Evolutionary conservation across 257 asterid genomes (phyloP).

Genomic region (Nyctanthes arbortristis): DNA sequence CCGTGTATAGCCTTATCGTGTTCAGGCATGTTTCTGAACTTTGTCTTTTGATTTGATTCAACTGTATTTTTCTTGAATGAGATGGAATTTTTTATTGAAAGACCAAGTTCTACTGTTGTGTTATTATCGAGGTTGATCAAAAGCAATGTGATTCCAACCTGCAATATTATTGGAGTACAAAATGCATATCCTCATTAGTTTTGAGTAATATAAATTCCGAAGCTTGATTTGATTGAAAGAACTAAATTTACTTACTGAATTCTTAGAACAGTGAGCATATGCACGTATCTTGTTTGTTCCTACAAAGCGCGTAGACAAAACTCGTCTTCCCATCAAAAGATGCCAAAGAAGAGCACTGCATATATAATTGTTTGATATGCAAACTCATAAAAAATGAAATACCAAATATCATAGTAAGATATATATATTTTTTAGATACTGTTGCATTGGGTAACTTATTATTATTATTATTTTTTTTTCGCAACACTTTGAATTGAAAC

Average conservation of each 20-base stretch:
- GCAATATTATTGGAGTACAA: constrained; percentile 18
- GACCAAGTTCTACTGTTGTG: constrained; percentile 42
- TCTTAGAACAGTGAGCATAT: constrained; percentile 80
- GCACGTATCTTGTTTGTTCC: constrained; percentile 67
- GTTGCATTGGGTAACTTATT: too few relatives aligned
- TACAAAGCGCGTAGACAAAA: constrained; percentile 51
- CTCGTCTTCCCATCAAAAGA: constrained; percentile 76
- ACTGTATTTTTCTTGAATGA: constrained; percentile 27
- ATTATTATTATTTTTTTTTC: too few relatives aligned
- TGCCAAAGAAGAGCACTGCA: constrained; percentile 94
- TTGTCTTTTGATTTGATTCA: constrained; percentile 17
- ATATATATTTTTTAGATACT: too few relatives aligned
- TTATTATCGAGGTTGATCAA: constrained; percentile 70
- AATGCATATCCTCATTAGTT: background rate
- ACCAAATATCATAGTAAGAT: background rate
- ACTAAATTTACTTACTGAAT: constrained; percentile 45
- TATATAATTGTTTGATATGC: background rate
- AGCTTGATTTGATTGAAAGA: background rate
- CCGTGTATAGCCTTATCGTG: background rate
- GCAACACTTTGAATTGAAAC: too few relatives aligned
- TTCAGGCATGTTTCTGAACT: constrained; percentile 11
- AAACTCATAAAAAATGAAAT: background rate
- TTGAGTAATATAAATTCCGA: background rate
- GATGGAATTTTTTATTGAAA: constrained; percentile 37
- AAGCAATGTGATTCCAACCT: constrained; percentile 70